phyloP scores from a whole-genome alignment of 495 filamentous ascomycete genomes.

The Podospora tetraspora region DNA sequence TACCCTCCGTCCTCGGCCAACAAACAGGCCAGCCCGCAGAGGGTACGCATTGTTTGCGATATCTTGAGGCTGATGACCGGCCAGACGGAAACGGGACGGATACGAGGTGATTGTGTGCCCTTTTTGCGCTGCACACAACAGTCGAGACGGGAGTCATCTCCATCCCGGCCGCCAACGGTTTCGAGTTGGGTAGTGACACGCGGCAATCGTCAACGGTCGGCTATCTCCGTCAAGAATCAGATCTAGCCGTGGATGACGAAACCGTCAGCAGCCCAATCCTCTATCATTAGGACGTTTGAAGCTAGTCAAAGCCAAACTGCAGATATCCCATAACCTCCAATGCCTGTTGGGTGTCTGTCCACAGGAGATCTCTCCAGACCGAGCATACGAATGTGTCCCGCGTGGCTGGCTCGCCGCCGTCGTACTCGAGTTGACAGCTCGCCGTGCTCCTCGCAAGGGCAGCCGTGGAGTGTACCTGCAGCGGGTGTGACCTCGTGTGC shows the following conservation, averaged over 20 bases:
- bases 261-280: too few relatives aligned
- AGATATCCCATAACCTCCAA: not conserved
- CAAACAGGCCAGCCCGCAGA: not conserved
- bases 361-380: not conserved
- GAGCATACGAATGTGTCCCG: not conserved
- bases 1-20: not conserved
- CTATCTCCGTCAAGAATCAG: not conserved
- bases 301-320: not conserved
- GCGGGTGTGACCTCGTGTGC: not conserved
- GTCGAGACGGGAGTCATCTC: not conserved
- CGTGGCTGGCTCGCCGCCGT: not conserved
- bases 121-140: not conserved
- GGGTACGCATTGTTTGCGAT: not conserved
- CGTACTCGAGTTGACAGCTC: not conserved
- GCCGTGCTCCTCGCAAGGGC: not conserved
- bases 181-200: slow-evolving; percentile 6
- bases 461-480: not conserved
- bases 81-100: not conserved
- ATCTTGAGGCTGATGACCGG: not conserved
- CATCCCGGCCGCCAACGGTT: not conserved
- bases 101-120: not conserved
- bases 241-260: not conserved
- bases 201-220: slow-evolving; percentile 3
- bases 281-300: too few relatives aligned
- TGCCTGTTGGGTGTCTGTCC: not conserved